Base-by-base conservation (phyloP, 495 filamentous ascomycete genomes). In the Wilcoxina mikolae region DNA sequence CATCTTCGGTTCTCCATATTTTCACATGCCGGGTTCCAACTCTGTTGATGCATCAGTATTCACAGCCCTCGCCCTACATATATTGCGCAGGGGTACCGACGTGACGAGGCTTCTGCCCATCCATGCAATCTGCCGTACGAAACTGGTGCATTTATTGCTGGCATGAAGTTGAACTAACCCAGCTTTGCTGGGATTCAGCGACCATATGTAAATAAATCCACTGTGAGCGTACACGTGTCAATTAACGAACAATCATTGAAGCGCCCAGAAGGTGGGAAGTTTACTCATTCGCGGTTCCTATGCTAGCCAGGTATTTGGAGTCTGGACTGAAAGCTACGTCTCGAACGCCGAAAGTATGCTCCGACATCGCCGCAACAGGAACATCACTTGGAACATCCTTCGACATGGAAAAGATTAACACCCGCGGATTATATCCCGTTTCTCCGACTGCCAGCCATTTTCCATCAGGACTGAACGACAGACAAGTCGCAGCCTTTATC, bases 401-500 rank as follows among this genome's bases (percentile, higher is more conserved):
- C 20, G 75, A 73, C 7, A 87, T 82, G 38, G 79, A 86, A 69
- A 93, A 98, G 33, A 98, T 80, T 43, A 95, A 74, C 3, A 96
- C 85, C 43, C 93, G 76, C 5, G 91, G 91, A 55, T 83, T 85
- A 68, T 95, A 95, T 47, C 91, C 91, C 24, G 87, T 94, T 73
- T 98, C 91, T 65, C 91, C 91, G 27, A 95, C 81, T 24, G 93
- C 91, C 38, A 98, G 75, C 65, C 85, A 87, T 56, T 78, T 82
- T 42, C 87, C 91, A 75, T 95, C 86, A 3, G 80, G 83, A 68
- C 88, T 95, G 53, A 98, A 79, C 18, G 84, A 84, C 24, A 96
- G 76, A 69, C 87, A 93, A n/a, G 88, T 95, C 1, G 88, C 85
- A n/a, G 90, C 87, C 68, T 95, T 95, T 64, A 94, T 83, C 56